Evolutionary conservation across 2,329 filamentous ascomycete genomes (phyloP), one percentile per base, ranked within the genome.

Genomic region (Ophiocordyceps unilateralis): DNA sequence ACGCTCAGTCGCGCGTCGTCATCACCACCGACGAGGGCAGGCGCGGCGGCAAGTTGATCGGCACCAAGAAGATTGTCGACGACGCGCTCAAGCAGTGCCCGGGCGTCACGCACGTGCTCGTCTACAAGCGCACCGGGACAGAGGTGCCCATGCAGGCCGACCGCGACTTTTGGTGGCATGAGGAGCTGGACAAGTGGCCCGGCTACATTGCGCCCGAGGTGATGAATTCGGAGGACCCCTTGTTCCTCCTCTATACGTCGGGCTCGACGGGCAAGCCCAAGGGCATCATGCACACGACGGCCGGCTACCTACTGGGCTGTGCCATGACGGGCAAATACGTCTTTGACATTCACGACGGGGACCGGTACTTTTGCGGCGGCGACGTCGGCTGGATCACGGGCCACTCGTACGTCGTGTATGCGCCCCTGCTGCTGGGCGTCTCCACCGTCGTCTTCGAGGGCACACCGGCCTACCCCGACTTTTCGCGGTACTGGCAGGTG

Each of bases 311-410:
- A n/a, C 67, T 96, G 8, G 91, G 91, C 46, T 88, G 88, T 42
- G 89, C 91, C 28, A 74, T 82, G 55, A 98, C 91, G 12, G 89
- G 88, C 63, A 98, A 96, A 67, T 96, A 98, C 62, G 89, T 96
- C 48, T 98, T 98, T 59, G 91, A 98, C 61, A 93, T 98, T 49
- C 91, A 98, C 61, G 81, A 88, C 48, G 78, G 83, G 43, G 91
- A 98, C 62, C 78, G 76, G 49, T 95, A 91, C 74, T 96, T 96
- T 74, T 98, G 91, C 55, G 91, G 88, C 62, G 91, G 91, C 61
- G 91, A 98, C 57, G 89, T 98, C 38, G 91, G 91, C 50, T 98
- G 91, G 91, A 96, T 98, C 60, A 98, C 91, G 24, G 91, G 91
- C 17, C 91, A 98, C 67, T 94, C 91, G 21, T 98, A 98, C 55